Base-by-base conservation (phyloP, 1,284 basidiomycete genomes). In the Cryptococcus neoformans region DNA sequence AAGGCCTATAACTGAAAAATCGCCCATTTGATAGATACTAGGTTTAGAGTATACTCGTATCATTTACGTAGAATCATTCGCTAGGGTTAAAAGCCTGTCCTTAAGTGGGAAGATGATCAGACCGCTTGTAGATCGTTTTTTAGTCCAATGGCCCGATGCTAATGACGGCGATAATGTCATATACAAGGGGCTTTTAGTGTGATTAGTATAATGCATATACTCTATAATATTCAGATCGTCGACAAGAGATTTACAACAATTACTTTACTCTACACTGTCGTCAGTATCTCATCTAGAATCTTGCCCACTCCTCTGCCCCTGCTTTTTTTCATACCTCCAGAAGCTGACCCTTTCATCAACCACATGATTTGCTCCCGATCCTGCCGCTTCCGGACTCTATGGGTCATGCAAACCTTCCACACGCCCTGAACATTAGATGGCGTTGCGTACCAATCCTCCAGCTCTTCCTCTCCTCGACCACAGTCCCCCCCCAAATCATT, bases 61-160 rank as follows among this genome's bases (percentile, higher is more conserved):
- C 36, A 84, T 99, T 55, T 99, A 98, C 74, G 81, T 98, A 45
- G 96, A 99, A 76, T 94, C 92, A 0, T 96, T 96, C 72, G 93
- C 96, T 6, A 86, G 96, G 12, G 92, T 97, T 6, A 81, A 79
- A 36, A 82, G 83, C 0, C 81, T 98, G 16, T 95, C 91, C 11
- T 80, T 97, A 14, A 92, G 92, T 21, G 95, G 87, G 34, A 90
- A 84, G 67, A 78, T 99, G 45, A 80, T 98, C 17, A 82, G 85
- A 39, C 84, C 83, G 8, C 79, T 95, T 44, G 92, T 92, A 6
- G 93, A 98, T 76, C 84, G 86, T 49, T 92, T 95, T 71, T 70
- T 94, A 55, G 88, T 91, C 12, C 92, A 95, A 70, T 95, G 92
- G 92, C 86, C 87, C 16, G 79, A 84, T 44, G 77, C 87, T 46